These are phyloP conservation scores for Arabidopsis hybrid DNA, from an alignment of 441 rosid species.

Conservation along the genomic window DNA sequence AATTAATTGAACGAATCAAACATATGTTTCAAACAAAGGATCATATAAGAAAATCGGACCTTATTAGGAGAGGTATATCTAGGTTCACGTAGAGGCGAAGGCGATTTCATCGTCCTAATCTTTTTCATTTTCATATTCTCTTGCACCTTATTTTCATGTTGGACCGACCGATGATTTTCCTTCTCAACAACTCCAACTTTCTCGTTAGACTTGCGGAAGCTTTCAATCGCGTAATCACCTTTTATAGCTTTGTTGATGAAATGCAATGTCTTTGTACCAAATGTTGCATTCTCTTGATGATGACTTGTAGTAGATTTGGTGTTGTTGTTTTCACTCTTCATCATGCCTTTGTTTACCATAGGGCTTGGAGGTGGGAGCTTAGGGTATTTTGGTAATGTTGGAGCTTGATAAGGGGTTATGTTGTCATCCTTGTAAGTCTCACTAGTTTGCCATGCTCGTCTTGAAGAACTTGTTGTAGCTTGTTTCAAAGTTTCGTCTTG, in stretches of 20 bases:
- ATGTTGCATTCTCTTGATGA: constrained; percentile 52
- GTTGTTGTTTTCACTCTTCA: constrained; percentile 33
- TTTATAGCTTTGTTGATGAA: constrained; percentile 91
- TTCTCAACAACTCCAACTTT: constrained; percentile 49
- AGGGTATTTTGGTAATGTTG: constrained; percentile 32
- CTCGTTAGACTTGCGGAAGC: constrained; percentile 56
- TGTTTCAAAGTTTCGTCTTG: constrained; percentile 57
- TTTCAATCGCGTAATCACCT: constrained; percentile 63
- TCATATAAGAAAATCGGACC: constrained; percentile 44
- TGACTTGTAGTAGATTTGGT: constrained; percentile 33
- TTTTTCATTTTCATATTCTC: constrained; percentile 57
- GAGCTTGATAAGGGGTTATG: constrained; percentile 39
- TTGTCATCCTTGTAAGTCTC: constrained; percentile 31
- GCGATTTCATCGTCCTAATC: constrained; percentile 52
- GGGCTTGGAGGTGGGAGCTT: constrained; percentile 53
- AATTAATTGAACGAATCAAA: constrained; percentile 10
- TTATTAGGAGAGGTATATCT: constrained; percentile 67
- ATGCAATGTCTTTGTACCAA: constrained; percentile 85
- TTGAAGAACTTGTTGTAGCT: constrained; percentile 60
- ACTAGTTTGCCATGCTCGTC: constrained; percentile 40
- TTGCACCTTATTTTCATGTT: constrained; percentile 56
- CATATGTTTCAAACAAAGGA: neutral
- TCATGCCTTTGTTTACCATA: constrained; percentile 44
- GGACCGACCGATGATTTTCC: constrained; percentile 44
- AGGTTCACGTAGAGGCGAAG: constrained; percentile 75